Evolutionary conservation across 441 rosid species (phyloP).

Genomic region (Capsella rubella): DNA sequence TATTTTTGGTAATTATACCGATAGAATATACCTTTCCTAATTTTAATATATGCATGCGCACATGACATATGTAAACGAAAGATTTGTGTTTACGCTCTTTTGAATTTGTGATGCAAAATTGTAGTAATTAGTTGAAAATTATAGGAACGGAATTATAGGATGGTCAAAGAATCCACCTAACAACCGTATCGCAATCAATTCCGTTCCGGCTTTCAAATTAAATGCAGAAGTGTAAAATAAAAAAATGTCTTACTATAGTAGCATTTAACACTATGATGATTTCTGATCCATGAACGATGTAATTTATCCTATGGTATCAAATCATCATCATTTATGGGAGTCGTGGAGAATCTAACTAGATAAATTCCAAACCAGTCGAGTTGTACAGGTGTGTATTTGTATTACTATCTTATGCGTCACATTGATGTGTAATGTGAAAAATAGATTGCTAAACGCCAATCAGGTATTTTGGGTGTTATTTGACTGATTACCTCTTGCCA

Average conservation of each 20-base stretch:
- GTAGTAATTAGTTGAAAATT: background rate
- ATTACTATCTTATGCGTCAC: slow-evolving; percentile 4
- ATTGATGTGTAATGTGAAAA: slow-evolving; percentile 14
- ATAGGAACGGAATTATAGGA: background rate
- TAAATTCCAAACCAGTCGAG: slow-evolving; percentile 23
- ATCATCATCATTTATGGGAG: slow-evolving; percentile 18
- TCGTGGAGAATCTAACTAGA: slow-evolving; percentile 31
- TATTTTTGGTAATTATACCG: background rate
- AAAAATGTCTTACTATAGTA: background rate
- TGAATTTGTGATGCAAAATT: background rate
- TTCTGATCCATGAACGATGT: background rate
- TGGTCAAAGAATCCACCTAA: slow-evolving; percentile 35
- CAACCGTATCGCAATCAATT: slow-evolving; percentile 37
- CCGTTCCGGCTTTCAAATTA: slow-evolving; percentile 27
- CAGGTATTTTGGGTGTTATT: too few relatives aligned
- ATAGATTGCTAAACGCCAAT: background rate
- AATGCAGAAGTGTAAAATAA: slow-evolving; percentile 16
- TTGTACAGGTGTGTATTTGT: slow-evolving; percentile 17
- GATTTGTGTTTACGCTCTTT: background rate
- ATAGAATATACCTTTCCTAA: background rate
- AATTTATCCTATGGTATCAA: slow-evolving; percentile 10
- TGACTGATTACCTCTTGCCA: too few relatives aligned
- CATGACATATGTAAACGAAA: background rate
- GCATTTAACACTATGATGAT: slow-evolving; percentile 4
- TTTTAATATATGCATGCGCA: background rate